Evolutionary conservation across 441 rosid species (phyloP), one percentile per base, ranked within the genome.

Genomic region (Manihot esculenta): DNA sequence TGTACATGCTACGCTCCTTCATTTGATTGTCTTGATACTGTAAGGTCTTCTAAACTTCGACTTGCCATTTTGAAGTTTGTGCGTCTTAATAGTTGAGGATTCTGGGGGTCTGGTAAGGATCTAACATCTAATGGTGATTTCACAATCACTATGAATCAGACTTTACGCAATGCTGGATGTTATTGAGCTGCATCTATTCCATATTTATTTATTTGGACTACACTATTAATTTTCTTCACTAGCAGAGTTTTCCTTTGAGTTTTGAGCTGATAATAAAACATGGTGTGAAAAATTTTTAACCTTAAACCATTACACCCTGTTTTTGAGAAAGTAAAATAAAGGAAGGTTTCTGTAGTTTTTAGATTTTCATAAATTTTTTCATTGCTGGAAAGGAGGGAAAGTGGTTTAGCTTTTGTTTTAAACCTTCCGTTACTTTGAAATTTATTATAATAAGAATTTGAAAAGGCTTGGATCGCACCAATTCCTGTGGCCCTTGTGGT

Each of bases 1-100:
- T 65, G 64, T 26, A 65, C 41, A 20, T 66, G 26, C n/a, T 56
- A 58, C 51, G 33, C 56, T 50, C 21, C 59, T 42, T 20, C 10
- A 48, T 47, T 42, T 20, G 17, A 48, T 47, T 18, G 5, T 38
- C 50, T 38, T 30, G 35, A 23, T 59, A 48, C 35, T 26, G 38
- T 30, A 13, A 45, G 54, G 18, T n/a, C 56, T 47, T 57, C 64
- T 9, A 53, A 45, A 24, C 11, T 15, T 18, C 26, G 24, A 20
- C 30, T 21, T 20, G 38, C 27, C 20, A 20, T 13, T 27, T 38
- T 3, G 21, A 64, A 45, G 56, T 35, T 54, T 13, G 3, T 10
- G 35, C 4, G 30, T 26, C 18, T n/a, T 51, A 13, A 17, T 8
- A 51, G 20, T 10, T 38, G 20, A 24, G n/a, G 35, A 30, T 59